Conservation (phyloP, 805 yeast genomes). For the Kodamaea lidongshanica region DNA sequence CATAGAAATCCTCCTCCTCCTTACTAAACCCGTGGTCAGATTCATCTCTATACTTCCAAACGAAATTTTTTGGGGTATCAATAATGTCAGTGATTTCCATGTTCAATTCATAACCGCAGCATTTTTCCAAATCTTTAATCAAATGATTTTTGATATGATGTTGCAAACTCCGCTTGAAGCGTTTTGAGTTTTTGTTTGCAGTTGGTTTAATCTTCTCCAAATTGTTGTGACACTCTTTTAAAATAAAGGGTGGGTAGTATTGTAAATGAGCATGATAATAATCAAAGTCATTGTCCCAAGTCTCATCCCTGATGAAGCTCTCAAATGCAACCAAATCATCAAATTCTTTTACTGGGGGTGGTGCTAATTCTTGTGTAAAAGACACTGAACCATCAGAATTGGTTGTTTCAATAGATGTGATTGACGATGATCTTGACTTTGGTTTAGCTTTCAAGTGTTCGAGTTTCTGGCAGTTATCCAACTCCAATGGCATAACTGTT, state of each 20-base stretch:
- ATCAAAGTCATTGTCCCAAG: constrained; percentile 71
- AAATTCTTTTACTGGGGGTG: constrained; percentile 45
- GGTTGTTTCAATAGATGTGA: constrained; percentile 33
- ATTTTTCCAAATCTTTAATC: constrained; percentile 56
- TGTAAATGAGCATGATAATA: constrained; percentile 59
- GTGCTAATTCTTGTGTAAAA: constrained; percentile 22
- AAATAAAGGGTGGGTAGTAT: constrained; percentile 69
- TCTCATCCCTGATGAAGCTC: constrained; percentile 59
- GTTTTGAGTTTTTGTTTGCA: constrained; percentile 63
- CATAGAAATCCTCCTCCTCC: constrained; percentile 35
- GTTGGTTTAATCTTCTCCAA: constrained; percentile 68
- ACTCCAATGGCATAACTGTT: constrained; percentile 24
- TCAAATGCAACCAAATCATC: constrained; percentile 62
- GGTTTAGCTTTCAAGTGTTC: constrained; percentile 35
- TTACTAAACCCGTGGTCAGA: constrained; percentile 50
- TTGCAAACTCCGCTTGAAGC: constrained; percentile 66
- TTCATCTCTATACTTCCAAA: constrained; percentile 60
- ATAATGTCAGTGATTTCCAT: constrained; percentile 45
- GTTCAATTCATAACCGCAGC: constrained; percentile 53
- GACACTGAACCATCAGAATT: constrained; percentile 22
- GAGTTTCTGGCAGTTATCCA: constrained; percentile 34
- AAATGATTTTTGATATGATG: constrained; percentile 71
- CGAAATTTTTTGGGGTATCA: constrained; percentile 45
- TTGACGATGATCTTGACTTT: constrained; percentile 33
- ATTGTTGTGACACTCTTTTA: constrained; percentile 60